Evolutionary conservation across 371 early-diverging fungal genomes (phyloP).

Genomic region (Mortierella sp.): DNA sequence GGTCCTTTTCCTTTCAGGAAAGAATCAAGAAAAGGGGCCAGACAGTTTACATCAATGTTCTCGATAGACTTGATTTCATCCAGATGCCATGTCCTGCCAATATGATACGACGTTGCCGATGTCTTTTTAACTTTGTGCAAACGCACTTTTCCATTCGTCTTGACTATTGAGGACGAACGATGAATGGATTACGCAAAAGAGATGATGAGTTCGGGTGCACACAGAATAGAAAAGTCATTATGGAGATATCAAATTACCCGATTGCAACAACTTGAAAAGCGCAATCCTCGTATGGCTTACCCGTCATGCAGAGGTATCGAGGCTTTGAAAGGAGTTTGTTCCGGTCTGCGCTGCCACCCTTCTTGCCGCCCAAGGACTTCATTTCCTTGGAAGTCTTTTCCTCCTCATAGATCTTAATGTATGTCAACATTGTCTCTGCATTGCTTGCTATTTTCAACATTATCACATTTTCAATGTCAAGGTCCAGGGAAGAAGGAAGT

Average conservation of each 20-base stretch:
- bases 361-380: constrained; percentile 35
- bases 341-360: constrained; percentile 39
- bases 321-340: constrained; percentile 54
- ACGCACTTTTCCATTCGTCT: constrained; percentile 64
- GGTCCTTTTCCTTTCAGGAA: not conserved
- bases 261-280: not conserved
- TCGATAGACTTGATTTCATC: constrained; percentile 71
- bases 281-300: constrained; percentile 17
- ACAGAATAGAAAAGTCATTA: not conserved
- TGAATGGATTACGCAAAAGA: not conserved
- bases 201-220: not conserved
- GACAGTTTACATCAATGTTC: constrained; percentile 66
- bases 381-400: constrained; percentile 50
- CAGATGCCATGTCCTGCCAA: constrained; percentile 70
- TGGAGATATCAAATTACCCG: no score
- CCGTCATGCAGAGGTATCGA: constrained; percentile 58
- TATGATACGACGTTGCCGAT: constrained; percentile 68
- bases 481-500: not conserved
- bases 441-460: constrained; percentile 27
- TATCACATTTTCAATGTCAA: not conserved
- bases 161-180: constrained; percentile 29
- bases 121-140: constrained; percentile 71
- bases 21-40: not conserved
- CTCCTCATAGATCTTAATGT: constrained; percentile 57
- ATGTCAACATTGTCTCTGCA: constrained; percentile 53